Base-by-base conservation (phyloP, 2,329 filamentous ascomycete genomes). In the Didymella arachidicola region DNA sequence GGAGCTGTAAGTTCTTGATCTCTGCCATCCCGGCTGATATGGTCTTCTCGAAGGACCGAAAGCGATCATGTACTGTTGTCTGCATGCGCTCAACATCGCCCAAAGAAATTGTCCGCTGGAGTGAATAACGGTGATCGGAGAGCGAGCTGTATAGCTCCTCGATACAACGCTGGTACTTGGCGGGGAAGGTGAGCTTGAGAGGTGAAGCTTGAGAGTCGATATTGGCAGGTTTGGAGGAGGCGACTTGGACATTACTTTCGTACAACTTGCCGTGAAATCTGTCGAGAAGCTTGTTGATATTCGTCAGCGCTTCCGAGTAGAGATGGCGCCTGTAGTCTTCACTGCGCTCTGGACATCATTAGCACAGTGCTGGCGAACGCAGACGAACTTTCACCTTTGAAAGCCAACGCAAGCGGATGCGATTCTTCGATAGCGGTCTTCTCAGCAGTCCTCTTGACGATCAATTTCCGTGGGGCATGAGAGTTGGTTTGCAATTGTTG, bases 321-420 rank as follows among this genome's bases (percentile, higher is more conserved):
- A 77, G 46, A 42, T 71, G 62, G 19, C 55, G 64, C 47, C 71
- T 72, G 58, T 75, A 74, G 18, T 55, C 56, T 6, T 56, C 56
- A 41, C 70, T 70, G 10, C 65, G 60, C 7, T 75, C 75, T 77
- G 44, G 25, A 34, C 26, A 4, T 2, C 4, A 26, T 72, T 27
- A 73, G 64, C 22, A 27, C 7, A 25, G 19, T 12, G 2, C 1
- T 5, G 19, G 14, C 34, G 10, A 26, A 8, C 7, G n/a, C 14
- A 29, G 18, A 19, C 2, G 34, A 19, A 5, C n/a, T 29, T 44
- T 6, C 59, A 72, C 75, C 68, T 57, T 68, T 71, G 62, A 76
- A 77, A 2, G 53, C 60, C 10, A 65, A 32, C 29, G 64, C 68
- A 7, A 77, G 61, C 2, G 71, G 66, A 51, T 76, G 71, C 39